These are phyloP conservation scores for Arthrobotrys sphaeroides DNA, from an alignment of 2,329 filamentous ascomycete species.

Conservation along the genomic window DNA sequence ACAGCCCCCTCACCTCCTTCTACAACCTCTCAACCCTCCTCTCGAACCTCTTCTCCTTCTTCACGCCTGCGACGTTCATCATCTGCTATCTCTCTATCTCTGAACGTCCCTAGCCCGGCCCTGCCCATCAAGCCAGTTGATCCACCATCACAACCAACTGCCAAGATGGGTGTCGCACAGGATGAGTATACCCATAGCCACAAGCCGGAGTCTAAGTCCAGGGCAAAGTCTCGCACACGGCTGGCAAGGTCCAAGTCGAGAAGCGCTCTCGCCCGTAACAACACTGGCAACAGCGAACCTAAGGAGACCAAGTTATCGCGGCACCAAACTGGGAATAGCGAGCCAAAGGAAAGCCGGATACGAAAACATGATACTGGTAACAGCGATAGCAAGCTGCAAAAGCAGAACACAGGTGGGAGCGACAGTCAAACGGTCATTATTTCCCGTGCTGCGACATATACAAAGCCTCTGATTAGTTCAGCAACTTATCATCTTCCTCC, in stretches of 20 bases:
- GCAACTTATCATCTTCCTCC: slow-evolving; percentile 50
- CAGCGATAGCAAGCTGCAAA: slow-evolving; percentile 47
- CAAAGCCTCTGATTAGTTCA: slow-evolving; percentile 50
- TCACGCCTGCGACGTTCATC: slow-evolving; percentile 50
- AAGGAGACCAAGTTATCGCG: slow-evolving; percentile 50
- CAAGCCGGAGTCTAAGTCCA: slow-evolving; percentile 44
- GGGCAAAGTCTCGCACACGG: slow-evolving; percentile 48
- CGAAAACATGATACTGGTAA: slow-evolving; percentile 52
- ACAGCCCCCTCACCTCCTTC: slow-evolving; percentile 45
- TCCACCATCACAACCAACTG: slow-evolving; percentile 22
- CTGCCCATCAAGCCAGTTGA: slow-evolving; percentile 36
- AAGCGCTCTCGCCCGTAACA: slow-evolving; percentile 43
- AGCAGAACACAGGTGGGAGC: slow-evolving; percentile 50
- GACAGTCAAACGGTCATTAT: slow-evolving; percentile 52
- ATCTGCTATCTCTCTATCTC: slow-evolving; percentile 37
- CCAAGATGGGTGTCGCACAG: slow-evolving; percentile 54
- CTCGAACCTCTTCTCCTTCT: slow-evolving; percentile 43
- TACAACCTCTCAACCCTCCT: slow-evolving; percentile 49
- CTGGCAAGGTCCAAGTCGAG: slow-evolving; percentile 51
- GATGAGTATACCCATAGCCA: slow-evolving; percentile 40
- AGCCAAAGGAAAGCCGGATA: slow-evolving; percentile 52
- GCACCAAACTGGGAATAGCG: slow-evolving; percentile 51
- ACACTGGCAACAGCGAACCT: slow-evolving; percentile 49
- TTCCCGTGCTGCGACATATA: slow-evolving; percentile 43
- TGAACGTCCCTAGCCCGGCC: slow-evolving; percentile 25